Evolutionary conservation across 352 stramenopile species (phyloP), one percentile per base, ranked within the genome.

Genomic region (Ophiocytium majus): DNA sequence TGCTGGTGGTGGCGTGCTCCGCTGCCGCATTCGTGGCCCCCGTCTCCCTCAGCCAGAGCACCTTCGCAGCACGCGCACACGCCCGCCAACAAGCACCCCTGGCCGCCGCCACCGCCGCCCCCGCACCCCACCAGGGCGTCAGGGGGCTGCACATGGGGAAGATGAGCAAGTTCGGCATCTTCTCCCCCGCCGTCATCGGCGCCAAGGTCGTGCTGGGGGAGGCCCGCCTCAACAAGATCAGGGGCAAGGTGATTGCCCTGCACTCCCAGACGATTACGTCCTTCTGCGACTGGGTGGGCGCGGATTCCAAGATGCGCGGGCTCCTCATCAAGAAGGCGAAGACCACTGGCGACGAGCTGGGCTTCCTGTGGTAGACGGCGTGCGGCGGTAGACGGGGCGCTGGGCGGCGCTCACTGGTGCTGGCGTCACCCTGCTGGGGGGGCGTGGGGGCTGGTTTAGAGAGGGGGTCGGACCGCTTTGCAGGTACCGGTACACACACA

Each of bases 321-420:
- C 86, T 90, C 85, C 88, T 96, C 49, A 95, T 96, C 87, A 94
- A 94, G 90, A 93, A 93, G 84, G 92, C 92, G 28, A 95, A 95
- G 88, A 90, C 82, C 19, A 95, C 94, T 89, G 92, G 92, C 76
- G 93, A 95, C 89, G 93, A 86, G 81, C 90, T 95, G 31, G 92
- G 93, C 64, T 95, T 95, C 87, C 87, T 95, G 36, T 89, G 82
- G 86, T 89, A 50, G 82, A 84, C 23, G 33, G 34, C 43, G 14
- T 14, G 43, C 5, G 43, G 31, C 64, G n/a, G 19, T n/a, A 23
- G 19, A 66, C n/a, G 57, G n/a, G 57, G 57, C 57, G n/a, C 57
- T 19, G n/a, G 19, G 57, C n/a, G 19, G 57, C 57, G 57, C 57
- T 66, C n/a, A 66, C 57, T 66, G 57, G 19, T 19, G n/a, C 57